Base-by-base conservation (phyloP, 345 rosid species). In the Barbarea vulgaris region DNA sequence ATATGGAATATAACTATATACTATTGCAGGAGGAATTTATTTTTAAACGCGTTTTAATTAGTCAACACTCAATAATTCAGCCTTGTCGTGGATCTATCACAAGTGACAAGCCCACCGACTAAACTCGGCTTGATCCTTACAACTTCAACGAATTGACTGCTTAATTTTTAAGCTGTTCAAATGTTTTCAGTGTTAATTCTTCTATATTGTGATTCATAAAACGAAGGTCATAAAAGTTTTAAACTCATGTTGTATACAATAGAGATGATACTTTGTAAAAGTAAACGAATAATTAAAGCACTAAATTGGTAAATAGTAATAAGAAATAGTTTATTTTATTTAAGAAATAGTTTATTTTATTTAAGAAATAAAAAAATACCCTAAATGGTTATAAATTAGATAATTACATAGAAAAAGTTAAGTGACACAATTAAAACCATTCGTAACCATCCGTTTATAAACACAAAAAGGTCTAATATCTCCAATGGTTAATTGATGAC, bases 31-130 rank as follows among this genome's bases (percentile, higher is more conserved):
- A 68, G 9, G 56, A 61, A 25, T 51, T 19, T 42, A 61, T 37
- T 11, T 12, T 11, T 12, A 41, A 60, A 76, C 75, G 79, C 64
- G 79, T 46, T 53, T 33, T 25, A 31, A 61, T 52, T 52, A 76
- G 79, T 76, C 79, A 61, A 68, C 57, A 68, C 48, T 41, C 21
- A 51, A 76, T 60, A 76, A 68, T 76, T 67, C 27, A 69, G 36
- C 22, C 39, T 51, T 51, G 37, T 64, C 46, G 28, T 68, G 31
- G 48, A 31, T 52, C 56, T 61, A 69, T 61, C 74, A 31, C 74
- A 42, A 69, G 74, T 68, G 70, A 52, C 64, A 61, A 76, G 69
- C 57, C 69, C 79, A 76, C 79, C 79, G 79, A 76, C 79, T 52
- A 61, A 61, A 42, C 47, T 59, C 74, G 60, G 59, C 46, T 21